Evolutionary conservation across 495 filamentous ascomycete genomes (phyloP).

Genomic region (Aspergillus steynii): DNA sequence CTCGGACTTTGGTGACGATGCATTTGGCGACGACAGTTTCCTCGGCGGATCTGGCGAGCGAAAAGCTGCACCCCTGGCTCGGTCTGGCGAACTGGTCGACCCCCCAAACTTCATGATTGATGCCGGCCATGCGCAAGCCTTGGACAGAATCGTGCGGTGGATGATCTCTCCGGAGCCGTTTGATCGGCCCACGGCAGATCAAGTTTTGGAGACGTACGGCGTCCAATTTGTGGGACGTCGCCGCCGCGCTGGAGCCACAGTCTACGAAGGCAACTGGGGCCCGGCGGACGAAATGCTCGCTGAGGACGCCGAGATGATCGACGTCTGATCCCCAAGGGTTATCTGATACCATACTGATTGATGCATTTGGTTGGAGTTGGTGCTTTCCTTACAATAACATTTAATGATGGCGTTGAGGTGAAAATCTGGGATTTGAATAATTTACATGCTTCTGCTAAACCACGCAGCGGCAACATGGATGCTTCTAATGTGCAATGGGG

Average conservation of each 20-base stretch:
- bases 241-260: slow-evolving; percentile 79
- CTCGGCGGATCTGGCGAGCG: slow-evolving; percentile 27
- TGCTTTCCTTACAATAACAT: slow-evolving; percentile 32
- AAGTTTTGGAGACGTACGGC: slow-evolving; percentile 67
- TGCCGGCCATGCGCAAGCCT: slow-evolving; percentile 60
- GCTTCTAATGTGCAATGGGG: slow-evolving; percentile 8
- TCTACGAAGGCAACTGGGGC: slow-evolving; percentile 96
- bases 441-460: slow-evolving; percentile 16
- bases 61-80: slow-evolving; percentile 34
- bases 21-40: slow-evolving; percentile 37
- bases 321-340: slow-evolving; percentile 50
- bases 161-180: slow-evolving; percentile 80
- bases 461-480: slow-evolving; percentile 4
- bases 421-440: slow-evolving; percentile 22
- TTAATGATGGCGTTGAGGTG: slow-evolving; percentile 36
- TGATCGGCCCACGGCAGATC: slow-evolving; percentile 71
- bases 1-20: slow-evolving; percentile 50
- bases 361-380: slow-evolving; percentile 18
- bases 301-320: slow-evolving; percentile 74
- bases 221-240: slow-evolving; percentile 74
- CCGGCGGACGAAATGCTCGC: slow-evolving; percentile 71
- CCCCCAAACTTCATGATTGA: slow-evolving; percentile 89
- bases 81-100: slow-evolving; percentile 66
- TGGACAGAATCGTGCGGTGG: slow-evolving; percentile 82
- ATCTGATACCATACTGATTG: slow-evolving; percentile 20